Evolutionary conservation across 257 asterid species (phyloP).

Genomic region (Solanum ahanhuiri): DNA sequence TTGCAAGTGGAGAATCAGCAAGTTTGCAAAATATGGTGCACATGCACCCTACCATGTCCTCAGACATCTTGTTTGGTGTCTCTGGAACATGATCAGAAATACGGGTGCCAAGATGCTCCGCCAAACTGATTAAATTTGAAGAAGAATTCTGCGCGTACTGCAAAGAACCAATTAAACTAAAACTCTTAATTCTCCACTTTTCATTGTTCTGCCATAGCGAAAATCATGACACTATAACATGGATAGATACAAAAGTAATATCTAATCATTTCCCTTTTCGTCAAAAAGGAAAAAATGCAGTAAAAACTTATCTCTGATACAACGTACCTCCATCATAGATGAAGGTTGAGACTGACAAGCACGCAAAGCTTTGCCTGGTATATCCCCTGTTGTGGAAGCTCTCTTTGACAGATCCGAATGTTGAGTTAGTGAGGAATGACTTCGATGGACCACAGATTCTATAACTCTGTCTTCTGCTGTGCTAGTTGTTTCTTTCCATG

Average conservation of each 20-base stretch:
- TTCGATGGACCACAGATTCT: conserved; percentile 55
- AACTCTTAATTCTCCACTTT: neutral
- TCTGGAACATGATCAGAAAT: conserved; percentile 77
- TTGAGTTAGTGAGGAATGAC: conserved; percentile 68
- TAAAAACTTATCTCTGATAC: neutral
- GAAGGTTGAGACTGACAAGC: conserved; percentile 88
- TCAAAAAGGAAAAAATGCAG: neutral
- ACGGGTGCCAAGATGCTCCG: conserved; percentile 88
- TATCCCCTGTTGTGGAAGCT: conserved; percentile 46
- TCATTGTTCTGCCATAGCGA: neutral
- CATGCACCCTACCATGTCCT: conserved; percentile 92
- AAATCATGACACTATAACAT: neutral
- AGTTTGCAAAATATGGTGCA: conserved; percentile 76
- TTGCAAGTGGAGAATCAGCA: conserved; percentile 50
- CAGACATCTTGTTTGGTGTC: conserved; percentile 76
- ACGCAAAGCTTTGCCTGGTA: conserved; percentile 54
- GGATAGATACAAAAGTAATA: neutral
- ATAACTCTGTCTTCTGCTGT: conserved; percentile 35
- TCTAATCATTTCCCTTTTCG: neutral
- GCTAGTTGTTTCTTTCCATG: conserved; percentile 25
- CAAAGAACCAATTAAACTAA: conserved; percentile 2
- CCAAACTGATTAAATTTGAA: conserved; percentile 63
- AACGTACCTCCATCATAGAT: conserved; percentile 78
- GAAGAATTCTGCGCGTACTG: conserved; percentile 64
- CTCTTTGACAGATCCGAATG: conserved; percentile 27